These are phyloP conservation scores for Ilyonectria sp. DNA, from an alignment of 2,329 filamentous ascomycete species.

Conservation along the genomic window DNA sequence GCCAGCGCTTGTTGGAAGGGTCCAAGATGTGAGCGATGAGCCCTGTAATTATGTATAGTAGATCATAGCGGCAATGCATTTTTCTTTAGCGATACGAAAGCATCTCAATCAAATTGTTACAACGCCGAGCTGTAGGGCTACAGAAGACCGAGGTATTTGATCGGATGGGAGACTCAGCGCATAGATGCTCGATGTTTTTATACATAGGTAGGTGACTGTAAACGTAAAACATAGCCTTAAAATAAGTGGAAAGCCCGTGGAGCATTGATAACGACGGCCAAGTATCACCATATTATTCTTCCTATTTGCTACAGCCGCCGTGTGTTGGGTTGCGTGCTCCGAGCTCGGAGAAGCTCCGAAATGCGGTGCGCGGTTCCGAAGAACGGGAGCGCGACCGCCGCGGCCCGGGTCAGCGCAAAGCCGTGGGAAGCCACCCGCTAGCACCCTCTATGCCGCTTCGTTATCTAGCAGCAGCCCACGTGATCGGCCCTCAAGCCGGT, in stretches of 20 bases:
- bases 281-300: not conserved
- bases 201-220: no score
- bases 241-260: not conserved
- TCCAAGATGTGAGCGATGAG: constrained; percentile 1
- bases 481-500: constrained; percentile 8
- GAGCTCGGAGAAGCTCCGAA: constrained; percentile 19
- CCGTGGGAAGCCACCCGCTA: not conserved
- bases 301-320: not conserved
- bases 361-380: constrained; percentile 14
- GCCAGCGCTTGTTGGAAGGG: constrained; percentile 3
- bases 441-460: not conserved
- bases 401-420: constrained; percentile 6
- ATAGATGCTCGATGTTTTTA: not conserved
- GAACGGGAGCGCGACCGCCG: not conserved
- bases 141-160: not conserved
- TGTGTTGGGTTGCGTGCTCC: not conserved
- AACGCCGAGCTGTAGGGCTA: not conserved
- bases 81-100: not conserved
- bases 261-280: not conserved
- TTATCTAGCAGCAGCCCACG: constrained; percentile 11
- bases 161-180: not conserved
- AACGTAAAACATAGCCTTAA: no score
- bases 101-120: not conserved
- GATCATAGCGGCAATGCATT: not conserved
- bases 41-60: constrained; percentile 5